Evolutionary conservation across 176 grass and related monocot genomes (phyloP).

Genomic region (Pontederia crassipes): DNA sequence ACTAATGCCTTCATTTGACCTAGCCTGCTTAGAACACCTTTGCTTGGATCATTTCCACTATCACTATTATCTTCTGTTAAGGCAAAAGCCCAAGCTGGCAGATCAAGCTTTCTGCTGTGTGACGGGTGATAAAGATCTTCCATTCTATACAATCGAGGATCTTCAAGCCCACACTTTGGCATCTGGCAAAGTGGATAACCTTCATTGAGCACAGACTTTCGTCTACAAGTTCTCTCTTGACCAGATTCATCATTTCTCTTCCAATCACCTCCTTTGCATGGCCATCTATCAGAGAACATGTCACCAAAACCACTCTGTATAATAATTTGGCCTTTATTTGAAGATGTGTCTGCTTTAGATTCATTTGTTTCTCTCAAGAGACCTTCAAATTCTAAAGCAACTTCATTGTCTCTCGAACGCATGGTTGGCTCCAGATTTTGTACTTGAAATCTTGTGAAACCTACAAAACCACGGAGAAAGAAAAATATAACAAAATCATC

Average conservation of each 20-base stretch:
- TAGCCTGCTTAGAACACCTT: slow-evolving; percentile 37
- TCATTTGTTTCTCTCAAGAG: slow-evolving; percentile 24
- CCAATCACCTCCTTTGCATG: slow-evolving; percentile 96
- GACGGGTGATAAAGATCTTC: slow-evolving; percentile 56
- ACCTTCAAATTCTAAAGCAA: slow-evolving; percentile 26
- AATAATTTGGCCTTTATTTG: slow-evolving; percentile 25
- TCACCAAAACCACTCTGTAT: slow-evolving; percentile 39
- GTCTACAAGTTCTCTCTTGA: slow-evolving; percentile 57
- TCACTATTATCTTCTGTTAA: slow-evolving; percentile 67
- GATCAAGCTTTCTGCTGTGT: slow-evolving; percentile 57
- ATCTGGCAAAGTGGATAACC: slow-evolving; percentile 77
- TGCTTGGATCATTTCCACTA: slow-evolving; percentile 35
- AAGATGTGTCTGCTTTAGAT: slow-evolving; percentile 19
- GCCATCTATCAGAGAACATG: slow-evolving; percentile 74
- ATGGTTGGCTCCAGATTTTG: slow-evolving; percentile 6
- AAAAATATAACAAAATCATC: neutral
- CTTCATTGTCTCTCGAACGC: slow-evolving; percentile 36
- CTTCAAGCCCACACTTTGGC: slow-evolving; percentile 52
- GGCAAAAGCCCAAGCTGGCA: slow-evolving; percentile 73
- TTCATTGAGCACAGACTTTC: slow-evolving; percentile 82
- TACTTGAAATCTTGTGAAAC: slow-evolving; percentile 49
- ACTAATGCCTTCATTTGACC: slow-evolving; percentile 36
- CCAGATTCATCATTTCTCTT: slow-evolving; percentile 70
- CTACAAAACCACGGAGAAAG: slow-evolving; percentile 31
- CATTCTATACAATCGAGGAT: slow-evolving; percentile 61